A percentile compares a stretch with the other conserved stretches of the same genome.
phyloP scores from a whole-genome alignment of 2,329 filamentous ascomycete species.

The Colletotrichum sp. region DNA sequence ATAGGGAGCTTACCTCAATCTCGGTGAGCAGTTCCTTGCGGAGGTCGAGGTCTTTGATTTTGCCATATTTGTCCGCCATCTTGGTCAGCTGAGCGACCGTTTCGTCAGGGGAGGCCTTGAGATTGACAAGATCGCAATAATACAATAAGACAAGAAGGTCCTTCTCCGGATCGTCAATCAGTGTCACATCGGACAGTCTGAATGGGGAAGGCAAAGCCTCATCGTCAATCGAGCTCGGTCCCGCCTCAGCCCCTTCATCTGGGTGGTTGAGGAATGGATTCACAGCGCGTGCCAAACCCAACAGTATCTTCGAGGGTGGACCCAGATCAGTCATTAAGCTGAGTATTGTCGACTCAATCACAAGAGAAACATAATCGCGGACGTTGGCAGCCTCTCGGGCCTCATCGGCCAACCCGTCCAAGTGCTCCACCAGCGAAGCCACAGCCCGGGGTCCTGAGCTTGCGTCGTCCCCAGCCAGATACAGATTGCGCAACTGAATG shows the following conservation, averaged over 20 bases:
- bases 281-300: constrained; percentile 10
- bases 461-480: not conserved
- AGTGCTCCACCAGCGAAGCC: not conserved
- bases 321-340: not conserved
- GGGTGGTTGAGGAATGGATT: constrained; percentile 19
- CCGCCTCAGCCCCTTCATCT: not conserved
- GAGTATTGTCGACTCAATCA: constrained; percentile 4
- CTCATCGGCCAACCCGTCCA: not conserved
- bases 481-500: constrained; percentile 3
- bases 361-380: constrained; percentile 18
- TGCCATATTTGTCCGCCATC: constrained; percentile 10
- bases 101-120: constrained; percentile 8
- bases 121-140: constrained; percentile 11
- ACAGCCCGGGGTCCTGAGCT: not conserved
- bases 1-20: not conserved
- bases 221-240: not conserved
- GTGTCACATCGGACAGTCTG: not conserved
- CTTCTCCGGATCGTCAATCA: constrained; percentile 18
- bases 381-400: constrained; percentile 11
- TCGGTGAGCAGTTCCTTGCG: constrained; percentile 21
- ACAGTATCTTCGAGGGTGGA: not conserved
- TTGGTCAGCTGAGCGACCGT: constrained; percentile 3
- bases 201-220: not conserved
- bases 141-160: constrained; percentile 21
- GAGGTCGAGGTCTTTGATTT: constrained; percentile 16